Base-by-base conservation (phyloP, 2,329 filamentous ascomycete species). In the Cladosporium oxysporum region DNA sequence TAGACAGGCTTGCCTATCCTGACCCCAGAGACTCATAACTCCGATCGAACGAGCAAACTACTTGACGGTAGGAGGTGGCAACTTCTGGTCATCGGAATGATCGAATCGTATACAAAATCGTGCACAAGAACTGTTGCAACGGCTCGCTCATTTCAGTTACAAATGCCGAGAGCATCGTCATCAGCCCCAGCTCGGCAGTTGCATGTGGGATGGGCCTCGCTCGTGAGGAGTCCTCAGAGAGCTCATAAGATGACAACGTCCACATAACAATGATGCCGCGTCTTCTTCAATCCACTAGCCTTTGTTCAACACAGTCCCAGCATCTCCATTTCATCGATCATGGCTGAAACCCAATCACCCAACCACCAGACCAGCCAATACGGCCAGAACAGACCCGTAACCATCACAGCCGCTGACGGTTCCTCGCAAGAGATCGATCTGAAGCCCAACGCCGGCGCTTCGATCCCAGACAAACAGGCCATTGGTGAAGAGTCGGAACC, bases 401-500 rank as follows among this genome's bases (percentile, higher is more conserved):
- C 73, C 26, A 70, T 75, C 63, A 67, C 66, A 16, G 69, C 68
- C 29, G 68, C 71, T 18, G 68, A 69, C 37, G 67, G 66, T 28
- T 70, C 67, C 57, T 65, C 41, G 18, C 64, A 64, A 31, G 58
- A 68, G 57, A 64, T 71, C 61, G 50, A 65, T n/a, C 59, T 73
- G 49, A 69, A 67, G 44, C 79, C 79, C n/a, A 80, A 80, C 53
- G 73, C 76, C 23, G 80, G 80, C 47, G 72, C 74, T 12, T 78
- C 79, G 0, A 71, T 81, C 21, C 74, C 76, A 6, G 79, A 82
- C 70, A 71, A 72, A 18, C 72, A 74, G 29, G 79, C 78, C 44
- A 78, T 79, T 1, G 74, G 77, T 58, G 69, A 73, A 28, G 71
- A 76, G 1, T 75, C 76, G 58, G 76, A 75, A 63, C 69, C 75